A percentile compares a stretch with the other conserved stretches of the same genome.
Conservation (phyloP, 2,329 filamentous ascomycete genomes). For the Mollisiaceae sp. region DNA sequence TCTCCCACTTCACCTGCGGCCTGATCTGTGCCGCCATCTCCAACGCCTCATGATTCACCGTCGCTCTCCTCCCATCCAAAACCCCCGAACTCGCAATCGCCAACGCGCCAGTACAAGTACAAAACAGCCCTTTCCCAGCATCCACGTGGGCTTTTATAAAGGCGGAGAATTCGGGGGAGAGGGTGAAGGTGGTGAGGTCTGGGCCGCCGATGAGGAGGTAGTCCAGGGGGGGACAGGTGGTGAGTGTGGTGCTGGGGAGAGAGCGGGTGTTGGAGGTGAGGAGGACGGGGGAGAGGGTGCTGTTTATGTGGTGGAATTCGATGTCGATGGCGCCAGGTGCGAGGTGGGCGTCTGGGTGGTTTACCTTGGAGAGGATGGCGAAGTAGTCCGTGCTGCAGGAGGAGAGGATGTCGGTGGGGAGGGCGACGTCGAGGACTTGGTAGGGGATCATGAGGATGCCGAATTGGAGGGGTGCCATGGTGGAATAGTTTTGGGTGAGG, state of each 20-base stretch:
- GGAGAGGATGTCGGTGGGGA: constrained; percentile 38
- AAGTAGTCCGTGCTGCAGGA: constrained; percentile 19
- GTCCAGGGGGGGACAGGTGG: constrained; percentile 45
- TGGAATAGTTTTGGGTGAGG: background rate
- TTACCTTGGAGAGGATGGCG: constrained; percentile 2
- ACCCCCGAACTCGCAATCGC: constrained; percentile 43
- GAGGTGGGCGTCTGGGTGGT: constrained; percentile 10
- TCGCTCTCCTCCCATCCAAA: constrained; percentile 49
- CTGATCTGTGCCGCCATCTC: constrained; percentile 39
- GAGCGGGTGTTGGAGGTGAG: background rate
- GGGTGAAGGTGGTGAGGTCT: constrained; percentile 33
- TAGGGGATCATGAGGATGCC: constrained; percentile 37
- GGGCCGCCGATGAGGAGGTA: constrained; percentile 44
- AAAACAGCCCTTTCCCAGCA: constrained; percentile 43
- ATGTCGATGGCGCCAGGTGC: constrained; percentile 21
- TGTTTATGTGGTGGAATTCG: constrained; percentile 36
- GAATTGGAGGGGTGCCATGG: constrained; percentile 32
- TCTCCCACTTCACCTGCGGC: constrained; percentile 50
- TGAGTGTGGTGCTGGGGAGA: constrained; percentile 33
- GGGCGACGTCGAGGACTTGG: constrained; percentile 37
- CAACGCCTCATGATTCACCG: constrained; percentile 46
- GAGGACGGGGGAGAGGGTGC: constrained; percentile 17
- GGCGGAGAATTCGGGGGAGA: constrained; percentile 40
- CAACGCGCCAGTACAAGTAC: constrained; percentile 42
- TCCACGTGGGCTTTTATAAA: constrained; percentile 44